Base-by-base conservation (phyloP, 129 eudicot genomes). In the Gnaphalium uliginosum region DNA sequence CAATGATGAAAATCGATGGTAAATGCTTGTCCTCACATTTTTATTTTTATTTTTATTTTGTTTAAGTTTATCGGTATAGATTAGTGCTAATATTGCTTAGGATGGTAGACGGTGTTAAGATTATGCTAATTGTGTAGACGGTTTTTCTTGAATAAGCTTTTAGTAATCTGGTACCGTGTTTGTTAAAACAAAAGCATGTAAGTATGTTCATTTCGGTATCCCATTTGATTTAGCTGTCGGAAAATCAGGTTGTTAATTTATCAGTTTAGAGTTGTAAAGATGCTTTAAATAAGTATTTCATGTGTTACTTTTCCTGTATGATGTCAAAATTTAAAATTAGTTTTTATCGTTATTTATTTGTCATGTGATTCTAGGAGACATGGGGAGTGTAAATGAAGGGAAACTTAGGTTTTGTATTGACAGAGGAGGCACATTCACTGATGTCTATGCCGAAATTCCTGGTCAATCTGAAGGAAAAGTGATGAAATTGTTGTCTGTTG, bases 371-470 rank as follows among this genome's bases (percentile, higher is more conserved):
- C 17, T 43, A 80, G 83, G 79, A 80, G 54, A 35, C 67, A 93
- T 93, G 98, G 96, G 91, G 43, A 86, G 96, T 80, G 66, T 78
- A 53, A 39, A 69, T 58, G 88, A 81, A 48, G 87, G 86, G 65
- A 94, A 94, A 79, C 89, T 94, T 53, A 87, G 86, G 81, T 91
- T 94, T 77, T 94, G 99, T 62, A 94, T 94, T 66, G 99, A 94
- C 78, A 83, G 99, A 87, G 99, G 99, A 33, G 99, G 99, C 80
- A 94, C 99, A 15, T 94, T 94, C 79, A 94, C 99, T 29, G 99
- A 94, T 76, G 97, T 94, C 24, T 94, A 94, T 81, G 99, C 99
- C 32, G 99, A 94, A 83, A 84, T 94, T 46, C 97, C 99, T 6
- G 94, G 96, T 53, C 83, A 79, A 30, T 58, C 96, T 21, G 97